Conservation (phyloP, 768 basidiomycete species). For the Collybia nuda region DNA sequence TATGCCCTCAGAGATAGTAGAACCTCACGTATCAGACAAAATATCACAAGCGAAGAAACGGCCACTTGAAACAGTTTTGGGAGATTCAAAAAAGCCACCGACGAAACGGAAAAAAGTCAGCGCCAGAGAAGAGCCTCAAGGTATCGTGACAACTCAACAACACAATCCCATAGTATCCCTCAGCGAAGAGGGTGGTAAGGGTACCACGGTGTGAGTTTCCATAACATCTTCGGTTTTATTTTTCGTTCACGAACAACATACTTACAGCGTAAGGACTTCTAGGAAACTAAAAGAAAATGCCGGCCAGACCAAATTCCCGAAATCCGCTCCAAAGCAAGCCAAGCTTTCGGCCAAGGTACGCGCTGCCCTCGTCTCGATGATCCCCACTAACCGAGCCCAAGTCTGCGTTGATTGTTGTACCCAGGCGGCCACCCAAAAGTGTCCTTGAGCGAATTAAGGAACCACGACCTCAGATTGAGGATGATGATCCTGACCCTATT, state of each 20-base stretch:
- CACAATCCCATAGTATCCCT: too few relatives aligned
- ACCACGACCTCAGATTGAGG: slow-evolving; percentile 15
- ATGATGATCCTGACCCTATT: slow-evolving; percentile 26
- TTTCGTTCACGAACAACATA: not conserved
- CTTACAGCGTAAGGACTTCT: slow-evolving; percentile 13
- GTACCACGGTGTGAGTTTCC: too few relatives aligned
- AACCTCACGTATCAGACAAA: too few relatives aligned
- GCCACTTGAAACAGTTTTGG: too few relatives aligned
- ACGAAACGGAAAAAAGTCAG: too few relatives aligned
- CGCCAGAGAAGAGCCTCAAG: too few relatives aligned
- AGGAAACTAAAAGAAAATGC: slow-evolving; percentile 35
- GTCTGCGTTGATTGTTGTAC: not conserved
- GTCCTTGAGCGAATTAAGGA: slow-evolving; percentile 20
- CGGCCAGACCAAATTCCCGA: not conserved
- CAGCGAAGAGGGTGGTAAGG: too few relatives aligned
- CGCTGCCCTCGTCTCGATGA: not conserved
- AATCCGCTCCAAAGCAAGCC: not conserved
- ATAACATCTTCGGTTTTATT: too few relatives aligned
- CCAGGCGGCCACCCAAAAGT: slow-evolving; percentile 14
- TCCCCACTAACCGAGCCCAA: not conserved
- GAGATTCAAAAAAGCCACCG: too few relatives aligned
- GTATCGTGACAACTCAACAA: too few relatives aligned
- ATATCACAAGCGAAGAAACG: too few relatives aligned
- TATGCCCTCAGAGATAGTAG: too few relatives aligned
- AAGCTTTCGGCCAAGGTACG: not conserved